Conservation (phyloP, 345 rosid species). For the Euphorbia peplus region DNA sequence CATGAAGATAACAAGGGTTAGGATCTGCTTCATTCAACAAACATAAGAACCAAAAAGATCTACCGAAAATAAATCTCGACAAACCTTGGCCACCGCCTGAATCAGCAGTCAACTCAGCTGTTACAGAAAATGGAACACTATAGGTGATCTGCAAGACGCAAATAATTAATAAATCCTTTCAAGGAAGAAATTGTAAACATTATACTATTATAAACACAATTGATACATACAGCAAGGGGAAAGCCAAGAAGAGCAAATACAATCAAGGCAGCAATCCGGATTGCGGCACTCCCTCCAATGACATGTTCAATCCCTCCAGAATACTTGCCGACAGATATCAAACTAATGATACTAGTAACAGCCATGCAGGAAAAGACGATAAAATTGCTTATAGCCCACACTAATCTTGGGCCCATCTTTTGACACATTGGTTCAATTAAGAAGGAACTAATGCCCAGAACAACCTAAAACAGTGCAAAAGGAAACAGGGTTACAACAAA, state of each 20-base stretch:
- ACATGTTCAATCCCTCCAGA: constrained; percentile 55
- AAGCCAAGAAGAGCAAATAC: constrained; percentile 90
- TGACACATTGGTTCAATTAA: constrained; percentile 87
- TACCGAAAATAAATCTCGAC: constrained; percentile 16
- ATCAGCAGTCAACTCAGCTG: constrained; percentile 90
- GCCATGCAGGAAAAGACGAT: constrained; percentile 89
- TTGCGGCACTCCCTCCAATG: constrained; percentile 52
- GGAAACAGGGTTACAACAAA: neutral
- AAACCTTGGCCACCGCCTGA: constrained; percentile 96
- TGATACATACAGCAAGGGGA: constrained; percentile 84
- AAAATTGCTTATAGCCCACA: constrained; percentile 91
- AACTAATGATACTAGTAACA: constrained; percentile 69
- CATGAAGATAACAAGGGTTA: neutral
- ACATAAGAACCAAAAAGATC: neutral
- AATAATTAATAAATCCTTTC: constrained; percentile 5
- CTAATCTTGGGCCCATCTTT: constrained; percentile 68
- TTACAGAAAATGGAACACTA: constrained; percentile 91
- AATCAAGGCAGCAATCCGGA: constrained; percentile 66
- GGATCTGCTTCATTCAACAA: constrained; percentile 2
- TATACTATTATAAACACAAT: constrained; percentile 1
- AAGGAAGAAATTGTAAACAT: constrained; percentile 6
- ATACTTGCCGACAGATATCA: constrained; percentile 52
- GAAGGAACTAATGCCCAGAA: constrained; percentile 93
- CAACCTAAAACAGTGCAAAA: constrained; percentile 47
- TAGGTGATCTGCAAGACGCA: constrained; percentile 66